A percentile compares a stretch with the other conserved stretches of the same genome.
Conservation (phyloP, 2,329 filamentous ascomycete species). For the Ceratocystis colombiana region DNA sequence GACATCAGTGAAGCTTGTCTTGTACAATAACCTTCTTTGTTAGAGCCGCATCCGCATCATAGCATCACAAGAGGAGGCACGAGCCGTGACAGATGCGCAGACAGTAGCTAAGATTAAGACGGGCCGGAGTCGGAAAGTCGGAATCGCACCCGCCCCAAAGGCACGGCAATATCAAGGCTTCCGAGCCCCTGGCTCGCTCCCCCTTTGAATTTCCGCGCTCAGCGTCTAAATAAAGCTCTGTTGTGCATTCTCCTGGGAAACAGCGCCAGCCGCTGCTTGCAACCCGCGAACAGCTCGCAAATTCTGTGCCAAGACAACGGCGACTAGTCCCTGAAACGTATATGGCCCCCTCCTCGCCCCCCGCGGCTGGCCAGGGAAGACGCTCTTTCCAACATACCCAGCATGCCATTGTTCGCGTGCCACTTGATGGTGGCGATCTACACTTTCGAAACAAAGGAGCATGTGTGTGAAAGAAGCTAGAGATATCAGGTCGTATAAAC, state of each 20-base stretch:
- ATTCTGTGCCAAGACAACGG: conserved; percentile 12
- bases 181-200: no score
- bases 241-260: neutral
- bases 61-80: neutral
- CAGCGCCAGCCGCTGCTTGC: neutral
- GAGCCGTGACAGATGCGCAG: neutral
- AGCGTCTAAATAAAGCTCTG: neutral
- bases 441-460: conserved; percentile 9
- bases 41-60: neutral
- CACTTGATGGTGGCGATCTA: neutral
- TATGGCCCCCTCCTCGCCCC: neutral
- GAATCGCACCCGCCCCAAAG: no score
- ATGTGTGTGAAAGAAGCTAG: neutral
- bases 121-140: no score
- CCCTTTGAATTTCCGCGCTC: neutral
- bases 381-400: neutral
- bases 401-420: conserved; percentile 3
- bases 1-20: neutral
- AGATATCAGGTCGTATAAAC: conserved; percentile 2
- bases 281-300: neutral
- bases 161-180: no score
- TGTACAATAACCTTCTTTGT: neutral
- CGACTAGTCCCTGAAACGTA: conserved; percentile 16
- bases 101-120: no score
- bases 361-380: neutral